A percentile compares a stretch with the other conserved stretches of the same genome.
These are phyloP conservation scores for Leccinum fallax DNA, from an alignment of 1,284 basidiomycete species.

Conservation along the genomic window DNA sequence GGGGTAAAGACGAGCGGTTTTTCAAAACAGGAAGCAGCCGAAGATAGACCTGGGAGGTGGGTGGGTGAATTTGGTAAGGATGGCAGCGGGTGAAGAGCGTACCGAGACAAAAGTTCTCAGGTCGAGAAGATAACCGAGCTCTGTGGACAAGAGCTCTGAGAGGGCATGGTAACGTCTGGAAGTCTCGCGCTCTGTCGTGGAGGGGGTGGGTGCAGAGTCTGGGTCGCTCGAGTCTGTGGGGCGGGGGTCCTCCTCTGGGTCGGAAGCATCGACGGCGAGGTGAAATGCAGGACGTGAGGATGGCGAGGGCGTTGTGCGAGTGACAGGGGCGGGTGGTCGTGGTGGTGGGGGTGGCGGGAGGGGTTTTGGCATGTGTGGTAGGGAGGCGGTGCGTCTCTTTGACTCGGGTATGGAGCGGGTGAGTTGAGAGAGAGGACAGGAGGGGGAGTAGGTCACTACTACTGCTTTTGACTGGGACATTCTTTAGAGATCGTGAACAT, in stretches of 20 bases:
- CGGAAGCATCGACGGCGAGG: constrained; percentile 32
- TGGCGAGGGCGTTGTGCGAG: constrained; percentile 9
- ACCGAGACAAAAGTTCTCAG: constrained; percentile 77
- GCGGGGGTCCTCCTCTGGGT: constrained; percentile 21
- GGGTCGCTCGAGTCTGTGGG: constrained; percentile 7
- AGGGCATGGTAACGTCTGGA: constrained; percentile 67
- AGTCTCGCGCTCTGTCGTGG: constrained; percentile 38
- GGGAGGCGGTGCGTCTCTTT: constrained; percentile 37
- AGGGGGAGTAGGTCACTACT: constrained; percentile 21
- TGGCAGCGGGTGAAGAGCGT: constrained; percentile 27
- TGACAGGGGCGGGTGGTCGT: background rate
- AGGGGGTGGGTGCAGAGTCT: background rate
- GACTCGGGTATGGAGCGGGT: background rate
- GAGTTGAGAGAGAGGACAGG: constrained; percentile 35
- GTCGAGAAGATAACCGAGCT: constrained; percentile 79
- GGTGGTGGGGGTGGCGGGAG: constrained; percentile 20
- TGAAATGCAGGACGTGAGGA: constrained; percentile 37
- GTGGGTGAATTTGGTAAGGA: constrained; percentile 26
- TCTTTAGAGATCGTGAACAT: constrained; percentile 1
- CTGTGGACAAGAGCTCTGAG: constrained; percentile 81
- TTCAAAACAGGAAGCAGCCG: constrained; percentile 33
- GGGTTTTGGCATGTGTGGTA: constrained; percentile 35
- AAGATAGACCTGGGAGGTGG: constrained; percentile 34
- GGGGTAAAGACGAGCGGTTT: constrained; percentile 43
- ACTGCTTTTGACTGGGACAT: constrained; percentile 4